Conservation (phyloP, 192 early-diverging fungal genomes). For the Geosiphon pyriformis region DNA sequence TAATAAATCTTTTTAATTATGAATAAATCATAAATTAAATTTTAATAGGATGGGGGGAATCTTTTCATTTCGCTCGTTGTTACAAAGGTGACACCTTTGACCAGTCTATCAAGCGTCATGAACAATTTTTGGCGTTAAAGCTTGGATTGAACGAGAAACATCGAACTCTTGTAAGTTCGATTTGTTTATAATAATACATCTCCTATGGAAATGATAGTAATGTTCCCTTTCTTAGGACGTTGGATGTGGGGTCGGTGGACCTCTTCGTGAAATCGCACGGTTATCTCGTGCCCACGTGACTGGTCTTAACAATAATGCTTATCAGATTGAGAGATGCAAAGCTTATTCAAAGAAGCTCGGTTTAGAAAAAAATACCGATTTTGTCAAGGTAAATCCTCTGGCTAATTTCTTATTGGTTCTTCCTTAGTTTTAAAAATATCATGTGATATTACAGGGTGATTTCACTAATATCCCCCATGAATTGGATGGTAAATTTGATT, state of each 20-base stretch:
- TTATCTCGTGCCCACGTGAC: slow-evolving; percentile 71
- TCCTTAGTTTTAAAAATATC: too few species aligned
- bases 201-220: too few species aligned
- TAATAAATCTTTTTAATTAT: too few species aligned
- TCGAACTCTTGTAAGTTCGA: slow-evolving; percentile 62
- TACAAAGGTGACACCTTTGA: slow-evolving; percentile 69
- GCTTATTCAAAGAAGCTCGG: slow-evolving; percentile 68
- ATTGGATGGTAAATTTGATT: slow-evolving; percentile 65
- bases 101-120: slow-evolving; percentile 78
- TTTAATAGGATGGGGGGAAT: slow-evolving; percentile 64
- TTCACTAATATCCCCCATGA: slow-evolving; percentile 78
- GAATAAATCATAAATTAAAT: neutral
- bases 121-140: slow-evolving; percentile 68
- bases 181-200: too few species aligned
- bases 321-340: slow-evolving; percentile 78
- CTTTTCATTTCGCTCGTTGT: slow-evolving; percentile 83
- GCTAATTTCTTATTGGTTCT: too few species aligned
- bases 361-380: slow-evolving; percentile 53
- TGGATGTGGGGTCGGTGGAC: slow-evolving; percentile 91
- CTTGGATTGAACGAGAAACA: slow-evolving; percentile 59
- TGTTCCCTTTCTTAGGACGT: slow-evolving; percentile 62
- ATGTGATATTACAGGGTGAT: slow-evolving; percentile 26
- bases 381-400: slow-evolving; percentile 68
- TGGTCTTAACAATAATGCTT: slow-evolving; percentile 90
- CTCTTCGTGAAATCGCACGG: slow-evolving; percentile 78